Evolutionary conservation across 192 early-diverging fungal genomes (phyloP).

Genomic region (Entophlyctis luteolus): DNA sequence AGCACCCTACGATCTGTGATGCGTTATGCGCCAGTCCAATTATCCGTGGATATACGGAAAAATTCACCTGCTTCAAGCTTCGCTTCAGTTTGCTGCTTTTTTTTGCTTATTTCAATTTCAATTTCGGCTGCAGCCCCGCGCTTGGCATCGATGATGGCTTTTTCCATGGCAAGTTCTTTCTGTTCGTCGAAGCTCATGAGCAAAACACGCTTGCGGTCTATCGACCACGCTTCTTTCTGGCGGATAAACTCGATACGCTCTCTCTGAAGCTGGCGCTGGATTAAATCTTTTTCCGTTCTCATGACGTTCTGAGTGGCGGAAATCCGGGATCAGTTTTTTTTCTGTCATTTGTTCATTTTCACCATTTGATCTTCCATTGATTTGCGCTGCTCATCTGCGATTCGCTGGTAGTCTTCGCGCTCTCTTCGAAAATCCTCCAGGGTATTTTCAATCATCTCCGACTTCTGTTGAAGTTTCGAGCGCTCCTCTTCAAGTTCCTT

Average conservation of each 20-base stretch:
- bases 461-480: neutral
- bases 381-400: neutral
- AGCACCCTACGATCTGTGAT: slow-evolving; percentile 8
- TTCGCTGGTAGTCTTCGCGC: slow-evolving; percentile 13
- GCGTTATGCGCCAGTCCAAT: neutral
- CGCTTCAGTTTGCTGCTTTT: slow-evolving; percentile 10
- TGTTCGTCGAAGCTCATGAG: slow-evolving; percentile 4
- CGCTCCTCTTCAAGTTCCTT: slow-evolving; percentile 21
- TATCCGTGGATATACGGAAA: too few relatives aligned
- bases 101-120: slow-evolving; percentile 3
- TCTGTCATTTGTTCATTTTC: neutral
- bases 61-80: slow-evolving; percentile 14
- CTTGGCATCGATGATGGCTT: slow-evolving; percentile 20
- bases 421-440: slow-evolving; percentile 6
- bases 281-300: slow-evolving; percentile 14
- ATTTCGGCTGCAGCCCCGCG: slow-evolving; percentile 21
- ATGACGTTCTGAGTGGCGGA: neutral
- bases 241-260: slow-evolving; percentile 24
- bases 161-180: slow-evolving; percentile 25
- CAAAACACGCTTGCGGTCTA: slow-evolving; percentile 11
- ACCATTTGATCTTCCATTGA: slow-evolving; percentile 24
- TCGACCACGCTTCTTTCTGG: slow-evolving; percentile 7
- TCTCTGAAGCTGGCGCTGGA: slow-evolving; percentile 18
- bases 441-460: neutral
- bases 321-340: too few relatives aligned